phyloP scores from a whole-genome alignment of 306 rosid genomes.

The Malus fusca region DNA sequence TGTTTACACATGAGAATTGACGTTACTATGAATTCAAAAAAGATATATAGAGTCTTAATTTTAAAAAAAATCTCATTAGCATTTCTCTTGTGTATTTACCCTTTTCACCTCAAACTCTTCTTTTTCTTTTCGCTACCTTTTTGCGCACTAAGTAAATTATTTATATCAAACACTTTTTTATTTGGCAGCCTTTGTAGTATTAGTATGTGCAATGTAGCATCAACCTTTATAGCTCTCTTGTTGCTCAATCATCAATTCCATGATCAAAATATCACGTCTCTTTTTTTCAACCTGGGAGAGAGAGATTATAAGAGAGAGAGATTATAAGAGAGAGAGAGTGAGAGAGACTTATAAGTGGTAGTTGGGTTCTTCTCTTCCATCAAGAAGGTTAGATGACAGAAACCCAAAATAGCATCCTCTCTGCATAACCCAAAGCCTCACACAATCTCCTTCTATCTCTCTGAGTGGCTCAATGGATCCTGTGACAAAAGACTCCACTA shows the following conservation, averaged over 20 bases:
- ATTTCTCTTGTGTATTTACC: not conserved
- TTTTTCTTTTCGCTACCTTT: not conserved
- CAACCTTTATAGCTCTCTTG: conserved; percentile 11
- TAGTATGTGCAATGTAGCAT: not conserved
- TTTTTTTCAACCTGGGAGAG: too few relatives aligned
- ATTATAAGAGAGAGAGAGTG: not conserved
- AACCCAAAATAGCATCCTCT: not conserved
- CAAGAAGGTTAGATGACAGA: conserved; percentile 18
- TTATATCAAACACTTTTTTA: not conserved
- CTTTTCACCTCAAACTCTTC: not conserved
- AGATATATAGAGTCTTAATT: not conserved
- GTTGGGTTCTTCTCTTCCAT: conserved; percentile 7
- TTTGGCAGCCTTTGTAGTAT: conserved; percentile 22
- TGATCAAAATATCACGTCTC: conserved; percentile 16
- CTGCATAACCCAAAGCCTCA: not conserved
- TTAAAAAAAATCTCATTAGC: not conserved
- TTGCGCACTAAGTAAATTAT: conserved; percentile 16
- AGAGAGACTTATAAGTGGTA: not conserved
- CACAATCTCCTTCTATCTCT: not conserved
- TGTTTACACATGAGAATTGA: accelerated
- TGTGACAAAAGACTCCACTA: not conserved
- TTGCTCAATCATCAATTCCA: conserved; percentile 37
- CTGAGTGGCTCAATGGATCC: conserved; percentile 2
- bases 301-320: too few relatives aligned
- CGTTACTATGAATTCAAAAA: too few relatives aligned